Evolutionary conservation across 805 yeast species (phyloP).

Genomic region (Dipodascopsis uninucleata): DNA sequence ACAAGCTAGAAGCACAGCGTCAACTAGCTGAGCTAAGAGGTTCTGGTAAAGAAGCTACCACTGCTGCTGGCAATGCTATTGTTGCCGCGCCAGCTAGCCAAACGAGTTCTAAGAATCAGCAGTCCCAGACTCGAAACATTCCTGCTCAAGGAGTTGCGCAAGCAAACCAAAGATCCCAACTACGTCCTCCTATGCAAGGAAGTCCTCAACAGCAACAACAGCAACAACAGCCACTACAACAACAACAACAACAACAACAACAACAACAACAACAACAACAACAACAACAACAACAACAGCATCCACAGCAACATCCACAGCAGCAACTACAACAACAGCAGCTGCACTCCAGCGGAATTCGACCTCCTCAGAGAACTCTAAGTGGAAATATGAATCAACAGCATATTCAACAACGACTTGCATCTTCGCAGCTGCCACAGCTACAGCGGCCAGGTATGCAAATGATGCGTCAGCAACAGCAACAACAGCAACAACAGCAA

Average conservation of each 20-base stretch:
- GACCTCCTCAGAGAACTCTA: no score
- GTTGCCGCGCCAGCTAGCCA: not conserved
- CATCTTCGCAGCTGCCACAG: slow-evolving; percentile 23
- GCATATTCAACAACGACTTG: not conserved
- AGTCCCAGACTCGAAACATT: not conserved
- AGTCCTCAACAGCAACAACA: slow-evolving; percentile 1
- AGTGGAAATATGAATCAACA: no score
- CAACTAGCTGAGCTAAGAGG: slow-evolving; percentile 31
- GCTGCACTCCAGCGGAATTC: slow-evolving; percentile 1
- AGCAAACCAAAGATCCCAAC: not conserved
- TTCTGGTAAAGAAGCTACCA: slow-evolving; percentile 15
- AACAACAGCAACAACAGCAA: slow-evolving; percentile 10
- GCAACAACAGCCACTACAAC: slow-evolving; percentile 2
- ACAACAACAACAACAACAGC: not conserved
- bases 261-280: not conserved
- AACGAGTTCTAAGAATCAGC: not conserved
- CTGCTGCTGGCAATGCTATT: not conserved
- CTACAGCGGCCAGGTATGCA: slow-evolving; percentile 17
- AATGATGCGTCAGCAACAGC: not conserved
- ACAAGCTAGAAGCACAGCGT: slow-evolving; percentile 29
- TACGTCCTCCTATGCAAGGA: no score
- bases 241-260: not conserved
- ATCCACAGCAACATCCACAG: slow-evolving; percentile 3
- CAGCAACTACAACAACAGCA: slow-evolving; percentile 1
- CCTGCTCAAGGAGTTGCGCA: not conserved